Percentiles rank a stretch among this genome's conserved stretches.
phyloP scores from a whole-genome alignment of 2,329 filamentous ascomycete genomes.

The Periconia sp. region DNA sequence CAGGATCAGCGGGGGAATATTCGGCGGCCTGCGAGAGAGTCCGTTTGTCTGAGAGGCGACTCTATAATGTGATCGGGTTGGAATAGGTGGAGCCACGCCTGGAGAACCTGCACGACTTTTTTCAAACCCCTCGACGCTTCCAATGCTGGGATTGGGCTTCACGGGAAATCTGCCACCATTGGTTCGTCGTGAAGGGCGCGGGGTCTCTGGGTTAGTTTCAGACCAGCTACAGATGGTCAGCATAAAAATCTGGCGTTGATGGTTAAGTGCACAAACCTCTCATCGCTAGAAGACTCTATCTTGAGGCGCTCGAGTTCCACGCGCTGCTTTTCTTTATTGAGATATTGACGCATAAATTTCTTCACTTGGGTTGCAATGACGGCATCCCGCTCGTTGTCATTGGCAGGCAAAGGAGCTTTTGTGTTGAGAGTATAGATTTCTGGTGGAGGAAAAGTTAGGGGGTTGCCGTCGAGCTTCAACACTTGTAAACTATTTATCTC shows the following conservation, averaged over 20 bases:
- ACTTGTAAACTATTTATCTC: conserved; percentile 90
- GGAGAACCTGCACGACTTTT: conserved; percentile 69
- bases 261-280: conserved; percentile 20
- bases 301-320: conserved; percentile 34
- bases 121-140: conserved; percentile 61
- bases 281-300: conserved; percentile 51
- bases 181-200: conserved; percentile 64
- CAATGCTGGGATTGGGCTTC: conserved; percentile 71
- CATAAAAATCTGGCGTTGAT: background rate
- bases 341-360: conserved; percentile 54
- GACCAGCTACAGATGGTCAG: conserved; percentile 48
- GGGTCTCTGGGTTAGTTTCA: conserved; percentile 76
- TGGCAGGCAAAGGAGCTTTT: conserved; percentile 49
- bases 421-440: conserved; percentile 47
- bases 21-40: conserved; percentile 68
- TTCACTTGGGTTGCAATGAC: conserved; percentile 63
- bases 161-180: conserved; percentile 61
- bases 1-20: conserved; percentile 70
- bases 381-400: conserved; percentile 62
- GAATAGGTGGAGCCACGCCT: conserved; percentile 66
- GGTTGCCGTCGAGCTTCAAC: conserved; percentile 87
- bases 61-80: conserved; percentile 78
- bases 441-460: conserved; percentile 71
- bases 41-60: conserved; percentile 67
- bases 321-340: conserved; percentile 38